Evolutionary conservation across 139 green algal genomes (phyloP), one percentile per base, ranked within the genome.

Genomic region (Chlorella vulgaris): DNA sequence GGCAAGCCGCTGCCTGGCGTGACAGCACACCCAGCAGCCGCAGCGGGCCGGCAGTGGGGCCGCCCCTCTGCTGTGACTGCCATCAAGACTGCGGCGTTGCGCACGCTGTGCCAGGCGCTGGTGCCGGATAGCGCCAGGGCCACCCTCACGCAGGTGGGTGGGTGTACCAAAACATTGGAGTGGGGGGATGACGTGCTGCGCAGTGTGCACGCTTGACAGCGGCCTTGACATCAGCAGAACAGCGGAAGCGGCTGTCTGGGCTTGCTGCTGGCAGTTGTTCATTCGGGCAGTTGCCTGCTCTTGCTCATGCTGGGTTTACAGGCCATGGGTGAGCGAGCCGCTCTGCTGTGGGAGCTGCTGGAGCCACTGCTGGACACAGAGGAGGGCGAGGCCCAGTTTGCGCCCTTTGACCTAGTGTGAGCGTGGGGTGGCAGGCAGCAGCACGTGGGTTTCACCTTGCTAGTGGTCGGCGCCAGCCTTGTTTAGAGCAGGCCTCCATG

Each of bases 31-130:
- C 55, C 55, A 2, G 0, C 77, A 19, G 50, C 38, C 24, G 42
- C 29, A 28, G 55, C 77, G 1, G 77, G 77, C 0, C 65, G 66
- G 19, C 55, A 60, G 47, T 82, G 81, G 81, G 70, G 66, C 60
- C 69, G 73, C 28, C 83, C 77, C 65, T 80, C 81, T 8, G 33
- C 74, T 31, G 68, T 65, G 76, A 83, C 86, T 26, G 76, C 43
- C 2, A 74, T 91, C 38, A 94, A 94, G 78, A 63, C 62, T 18
- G 79, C 77, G 1, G 86, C 87, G 22, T 29, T 94, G 50, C 84
- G 83, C 8, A 91, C 89, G 1, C 66, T 93, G 47, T 80, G 74
- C n/a, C 78, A 91, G 60, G 50, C 69, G 18, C 76, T 91, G 38
- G 80, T 91, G 65, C 62, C 69, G 4, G 71, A 87, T 51, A 78